Evolutionary conservation across 805 yeast genomes (phyloP), one percentile per base, ranked within the genome.

Genomic region (Sporopachydermia lactativora): DNA sequence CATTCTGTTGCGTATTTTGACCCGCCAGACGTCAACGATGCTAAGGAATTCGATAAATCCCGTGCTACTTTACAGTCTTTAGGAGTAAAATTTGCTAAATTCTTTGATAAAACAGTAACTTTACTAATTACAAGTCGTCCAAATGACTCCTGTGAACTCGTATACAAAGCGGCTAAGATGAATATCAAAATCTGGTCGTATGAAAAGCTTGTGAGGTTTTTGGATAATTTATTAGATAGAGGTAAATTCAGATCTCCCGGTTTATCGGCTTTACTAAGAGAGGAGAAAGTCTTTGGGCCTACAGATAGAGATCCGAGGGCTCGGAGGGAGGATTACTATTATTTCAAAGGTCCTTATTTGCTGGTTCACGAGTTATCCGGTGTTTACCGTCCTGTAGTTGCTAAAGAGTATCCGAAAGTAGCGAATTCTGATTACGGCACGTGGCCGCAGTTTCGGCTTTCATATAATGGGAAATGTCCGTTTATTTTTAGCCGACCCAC

Each of bases 241-340:
- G 31, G 31, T n/a, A 24, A 24, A n/a, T 24, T 24, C n/a, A 24
- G 31, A 24, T 24, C 31, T 8, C 31, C 31, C n/a, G 31, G 13
- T 8, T 24, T 79, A 38, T 70, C 79, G 3, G 73, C 78, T 39
- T 65, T 89, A 46, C 68, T 89, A 50, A 76, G 77, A 47, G 86
- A 84, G 52, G 98, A 92, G 54, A 83, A 83, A 52, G 60, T 83
- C 11, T 77, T 74, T 55, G 96, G 96, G 8, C 81, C 95, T 1
- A 71, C 80, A 31, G 96, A 88, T 57, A 72, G 95, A 48, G 96
- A 88, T 55, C 92, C 94, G 8, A 71, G 68, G 46, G 92, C 94
- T 2, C 76, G 71, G 48, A 66, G 95, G 42, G 95, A 83, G 50
- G 96, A 89, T 54, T 72, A 81, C 51, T 77, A 79, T 52, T 82